These are phyloP conservation scores for Hypomontagnella monticulosa DNA, from an alignment of 495 filamentous ascomycete species.

Conservation along the genomic window DNA sequence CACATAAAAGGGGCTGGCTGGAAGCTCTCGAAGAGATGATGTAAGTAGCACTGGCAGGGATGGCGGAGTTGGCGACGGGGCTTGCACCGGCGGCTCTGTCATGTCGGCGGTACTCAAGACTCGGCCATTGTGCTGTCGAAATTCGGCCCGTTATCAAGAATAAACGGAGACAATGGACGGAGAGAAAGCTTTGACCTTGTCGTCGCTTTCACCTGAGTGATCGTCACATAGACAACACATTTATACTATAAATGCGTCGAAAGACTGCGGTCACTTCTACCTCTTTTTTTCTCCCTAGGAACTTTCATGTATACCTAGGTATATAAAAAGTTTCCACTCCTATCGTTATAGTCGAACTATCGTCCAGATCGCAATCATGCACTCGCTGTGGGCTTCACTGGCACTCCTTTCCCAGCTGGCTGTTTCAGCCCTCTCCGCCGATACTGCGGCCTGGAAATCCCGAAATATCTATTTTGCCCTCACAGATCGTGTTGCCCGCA, in stretches of 20 bases:
- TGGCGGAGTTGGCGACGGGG: slow-evolving; percentile 30
- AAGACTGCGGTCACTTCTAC: neutral
- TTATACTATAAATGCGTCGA: slow-evolving; percentile 5
- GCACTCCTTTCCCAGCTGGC: slow-evolving; percentile 35
- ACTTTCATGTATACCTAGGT: neutral
- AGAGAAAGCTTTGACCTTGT: neutral
- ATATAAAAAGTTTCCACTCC: neutral
- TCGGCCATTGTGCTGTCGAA: slow-evolving; percentile 18
- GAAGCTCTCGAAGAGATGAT: neutral
- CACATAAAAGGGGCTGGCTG: neutral
- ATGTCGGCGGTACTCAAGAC: slow-evolving; percentile 19
- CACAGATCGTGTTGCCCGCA: slow-evolving; percentile 78
- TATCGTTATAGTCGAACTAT: neutral
- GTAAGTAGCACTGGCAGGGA: slow-evolving; percentile 18
- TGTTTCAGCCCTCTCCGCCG: slow-evolving; percentile 41
- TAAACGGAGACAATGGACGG: slow-evolving; percentile 16
- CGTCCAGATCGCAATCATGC: slow-evolving; percentile 28
- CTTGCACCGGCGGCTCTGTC: slow-evolving; percentile 21
- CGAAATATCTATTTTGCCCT: slow-evolving; percentile 75
- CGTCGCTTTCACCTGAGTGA: neutral
- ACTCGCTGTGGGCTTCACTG: slow-evolving; percentile 19
- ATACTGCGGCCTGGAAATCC: slow-evolving; percentile 51
- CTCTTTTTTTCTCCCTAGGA: neutral
- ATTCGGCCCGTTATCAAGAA: slow-evolving; percentile 26
- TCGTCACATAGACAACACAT: neutral